Base-by-base conservation (phyloP, 495 filamentous ascomycete species). In the Baudoinia panamericana region DNA sequence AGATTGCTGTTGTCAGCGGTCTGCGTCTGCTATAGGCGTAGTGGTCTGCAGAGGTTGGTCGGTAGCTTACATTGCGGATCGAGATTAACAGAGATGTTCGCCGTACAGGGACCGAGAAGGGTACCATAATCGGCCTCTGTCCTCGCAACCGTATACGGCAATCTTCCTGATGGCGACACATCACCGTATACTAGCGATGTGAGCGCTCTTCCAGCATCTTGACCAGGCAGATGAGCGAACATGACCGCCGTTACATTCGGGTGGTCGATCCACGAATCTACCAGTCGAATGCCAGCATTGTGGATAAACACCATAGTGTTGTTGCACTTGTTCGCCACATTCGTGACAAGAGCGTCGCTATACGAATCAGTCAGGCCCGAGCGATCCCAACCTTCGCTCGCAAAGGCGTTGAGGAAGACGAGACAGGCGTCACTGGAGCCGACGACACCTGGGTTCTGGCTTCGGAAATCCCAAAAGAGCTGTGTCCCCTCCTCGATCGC, bases 191-290 rank as follows among this genome's bases (percentile, higher is more conserved):
- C 6, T 15, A 58, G 21, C 9, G 54, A 45, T 5, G 46, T 31
- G 6, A 58, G 41, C n/a, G 47, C 40, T 11, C 39, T 28, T 11
- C 56, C 56, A 4, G 36, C 32, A 13, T 58, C 47, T 30, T 58
- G 53, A 17, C 56, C 56, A 0, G 51, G 51, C 7, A 56, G 45
- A 19, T 44, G 46, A 16, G 19, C 56, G 32, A 41, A 56, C 12
- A 58, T 43, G n/a, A 58, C 30, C 2, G 51, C 56, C 1, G 51
- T 56, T 30, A 58, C 39, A 28, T 58, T 58, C 2, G 50, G 50
- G 26, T 58, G 26, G 15, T 53, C 46, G 23, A 53, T 39, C 39
- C 45, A 56, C 13, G 30, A 9, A 16, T 58, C 56, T 3, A 58
- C 44, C 5, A 54, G 35, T 6, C 54, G 38, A 16, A 50, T 30